Evolutionary conservation across 2,329 filamentous ascomycete genomes (phyloP), one percentile per base, ranked within the genome.

Genomic region (Neonectria coccinea): DNA sequence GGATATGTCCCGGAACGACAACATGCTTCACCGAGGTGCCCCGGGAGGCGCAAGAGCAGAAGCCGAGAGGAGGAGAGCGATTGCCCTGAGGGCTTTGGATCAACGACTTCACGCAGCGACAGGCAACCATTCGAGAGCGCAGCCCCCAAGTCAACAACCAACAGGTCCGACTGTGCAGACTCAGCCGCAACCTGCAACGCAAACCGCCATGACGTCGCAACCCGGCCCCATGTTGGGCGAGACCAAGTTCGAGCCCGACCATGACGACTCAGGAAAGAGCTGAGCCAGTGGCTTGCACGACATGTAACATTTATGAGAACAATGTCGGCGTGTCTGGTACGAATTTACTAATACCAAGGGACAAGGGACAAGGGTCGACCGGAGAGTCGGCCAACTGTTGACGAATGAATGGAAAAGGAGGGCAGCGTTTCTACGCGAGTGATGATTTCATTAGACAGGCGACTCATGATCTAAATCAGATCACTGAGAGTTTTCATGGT

Each of bases 31-130:
- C 69, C 80, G 87, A 44, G 85, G 85, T 22, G 86, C 84, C 5
- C 89, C 86, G 11, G 86, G 90, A 12, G 88, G 89, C 56, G 92
- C 94, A 54, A 89, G 94, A 64, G 95, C 96, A 54, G 96, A 98
- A 79, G 95, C 95, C 1, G 96, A 98, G 82, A 85, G 96, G 70
- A 88, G 96, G 76, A 88, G 96, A 70, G 94, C 94, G 0, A 82
- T 99, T 69, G 96, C 96, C 1, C 84, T 99, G 60, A 95, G 95
- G 76, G 95, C 94, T 4, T 82, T 99, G 59, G 96, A 99, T 78
- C 94, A 98, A 81, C 87, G 96, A 68, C 83, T 99, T 56, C 92
- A 96, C 78, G 92, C 93, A n/a, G 93, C 94, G 4, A 91, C 92
- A 16, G 84, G 84, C 36, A 85, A 79, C 64, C 80, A 85, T 51